Conservation (phyloP, 2,329 filamentous ascomycete species). For the Aplosporella prunicola region DNA sequence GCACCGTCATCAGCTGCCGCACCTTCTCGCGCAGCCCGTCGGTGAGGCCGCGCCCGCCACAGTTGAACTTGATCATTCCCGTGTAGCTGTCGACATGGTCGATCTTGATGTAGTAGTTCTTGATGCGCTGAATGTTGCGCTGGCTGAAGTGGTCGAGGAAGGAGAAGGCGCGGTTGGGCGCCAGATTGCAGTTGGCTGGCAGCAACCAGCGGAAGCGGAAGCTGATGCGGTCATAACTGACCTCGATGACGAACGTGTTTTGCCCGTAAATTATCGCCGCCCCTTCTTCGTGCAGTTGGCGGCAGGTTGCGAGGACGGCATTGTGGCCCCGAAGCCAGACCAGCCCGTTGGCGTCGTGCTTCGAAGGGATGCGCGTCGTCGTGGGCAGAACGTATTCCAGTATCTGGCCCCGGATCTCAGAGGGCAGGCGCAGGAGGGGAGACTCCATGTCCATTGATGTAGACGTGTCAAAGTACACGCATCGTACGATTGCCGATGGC, state of each 20-base stretch:
- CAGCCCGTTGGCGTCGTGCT: slow-evolving; percentile 18
- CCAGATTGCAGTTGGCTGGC: slow-evolving; percentile 27
- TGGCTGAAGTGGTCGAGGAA: slow-evolving; percentile 36
- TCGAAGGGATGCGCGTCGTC: slow-evolving; percentile 21
- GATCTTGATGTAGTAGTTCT: slow-evolving; percentile 34
- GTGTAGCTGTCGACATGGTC: slow-evolving; percentile 42
- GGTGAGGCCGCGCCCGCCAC: slow-evolving; percentile 34
- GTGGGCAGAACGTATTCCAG: slow-evolving; percentile 33
- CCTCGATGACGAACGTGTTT: slow-evolving; percentile 37
- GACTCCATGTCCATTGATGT: too few relatives aligned
- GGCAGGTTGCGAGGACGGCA: slow-evolving; percentile 29
- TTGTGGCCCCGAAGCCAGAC: slow-evolving; percentile 37
- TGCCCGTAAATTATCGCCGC: slow-evolving; percentile 37
- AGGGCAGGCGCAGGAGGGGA: slow-evolving; percentile 30
- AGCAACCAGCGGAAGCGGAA: slow-evolving; percentile 37
- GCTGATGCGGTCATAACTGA: slow-evolving; percentile 34
- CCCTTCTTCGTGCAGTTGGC: slow-evolving; percentile 37
- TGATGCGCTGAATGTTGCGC: slow-evolving; percentile 33
- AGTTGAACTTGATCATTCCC: slow-evolving; percentile 44
- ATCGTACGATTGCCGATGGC: too few relatives aligned
- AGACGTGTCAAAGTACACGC: too few relatives aligned
- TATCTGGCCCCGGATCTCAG: slow-evolving; percentile 37
- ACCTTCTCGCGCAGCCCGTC: slow-evolving; percentile 35
- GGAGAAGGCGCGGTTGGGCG: slow-evolving; percentile 29
- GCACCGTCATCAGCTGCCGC: slow-evolving; percentile 29